Base-by-base conservation (phyloP, 192 early-diverging fungal species). In the Paraglomus occultum region DNA sequence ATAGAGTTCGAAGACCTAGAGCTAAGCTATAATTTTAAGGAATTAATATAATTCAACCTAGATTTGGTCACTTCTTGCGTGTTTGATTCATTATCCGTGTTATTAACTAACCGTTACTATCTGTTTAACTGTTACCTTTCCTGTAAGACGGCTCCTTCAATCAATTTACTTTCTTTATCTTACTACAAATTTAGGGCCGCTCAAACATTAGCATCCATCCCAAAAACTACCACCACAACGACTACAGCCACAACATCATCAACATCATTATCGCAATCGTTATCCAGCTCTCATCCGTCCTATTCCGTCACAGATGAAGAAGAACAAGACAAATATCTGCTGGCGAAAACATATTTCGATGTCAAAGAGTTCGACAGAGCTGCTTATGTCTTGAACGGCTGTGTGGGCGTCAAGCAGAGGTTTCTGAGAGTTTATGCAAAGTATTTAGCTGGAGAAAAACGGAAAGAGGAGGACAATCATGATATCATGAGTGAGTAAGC, bases 401-500 rank as follows among this genome's bases (percentile, higher is more conserved):
- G 82, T 48, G 58, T 18, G 0, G 79, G 83, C 22, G 73, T 80
- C 9, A 81, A 84, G 50, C 82, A 86, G 4, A 64, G 76, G 54
- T 97, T 95, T 77, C 74, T 95, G n/a, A 76, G 87, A 69, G 74
- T 93, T 15, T 97, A 97, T 72, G 75, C 92, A 11, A 85, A 77
- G 73, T 94, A 84, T 73, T 75, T 95, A 61, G 81, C 76, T 31
- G 85, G 85, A 10, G 85, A 88, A 64, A 85, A 86, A 64, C 74
- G 82, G 22, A 81, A 77, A 46, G 84, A 88, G 45, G 82, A 87
- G 70, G 76, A 86, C n/a, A 79, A 74, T 23, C 71, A 74, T 22
- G 85, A 87, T 22, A 76, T 86, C 4, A 65, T 88, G n/a, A 82
- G 85, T 80, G 73, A 63, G 69, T 51, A 5, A 20, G 12, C 4